phyloP scores from a whole-genome alignment of 306 rosid species.

The Begonia fuchsioides region DNA sequence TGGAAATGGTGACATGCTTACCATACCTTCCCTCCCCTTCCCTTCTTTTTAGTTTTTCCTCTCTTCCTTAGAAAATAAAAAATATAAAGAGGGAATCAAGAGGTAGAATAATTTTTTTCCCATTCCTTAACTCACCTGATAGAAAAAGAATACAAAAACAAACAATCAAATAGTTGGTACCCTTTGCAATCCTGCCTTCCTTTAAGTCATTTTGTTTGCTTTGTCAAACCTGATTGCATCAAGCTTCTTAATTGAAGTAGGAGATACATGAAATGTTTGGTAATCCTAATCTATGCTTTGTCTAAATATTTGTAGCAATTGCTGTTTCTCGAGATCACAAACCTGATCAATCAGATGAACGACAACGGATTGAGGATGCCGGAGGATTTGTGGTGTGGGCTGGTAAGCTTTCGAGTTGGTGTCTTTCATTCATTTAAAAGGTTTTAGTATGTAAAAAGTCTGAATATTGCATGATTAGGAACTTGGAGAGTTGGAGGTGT shows the following conservation, averaged over 20 bases:
- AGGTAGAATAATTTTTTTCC: too few species aligned
- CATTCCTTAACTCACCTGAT: too few species aligned
- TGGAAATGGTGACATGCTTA: slow-evolving; percentile 51
- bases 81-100: too few species aligned
- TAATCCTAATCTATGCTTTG: too few species aligned
- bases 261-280: too few species aligned
- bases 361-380: slow-evolving; percentile 70
- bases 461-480: slow-evolving; percentile 27
- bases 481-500: slow-evolving; percentile 96
- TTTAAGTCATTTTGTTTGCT: too few species aligned
- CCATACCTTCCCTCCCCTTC: too few species aligned
- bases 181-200: too few species aligned
- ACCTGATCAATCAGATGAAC: slow-evolving; percentile 85
- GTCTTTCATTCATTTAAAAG: neutral
- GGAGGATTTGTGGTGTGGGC: slow-evolving; percentile 91
- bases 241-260: too few species aligned
- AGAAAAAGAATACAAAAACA: too few species aligned
- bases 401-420: slow-evolving; percentile 26
- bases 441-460: neutral
- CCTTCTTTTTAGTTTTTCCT: slow-evolving; percentile 5
- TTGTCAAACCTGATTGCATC: too few species aligned
- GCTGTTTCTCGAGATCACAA: slow-evolving; percentile 79
- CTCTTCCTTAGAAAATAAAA: slow-evolving; percentile 1
- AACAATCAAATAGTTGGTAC: neutral
- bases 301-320: slow-evolving; percentile 29